A percentile compares a stretch with the other conserved stretches of the same genome.
These are phyloP conservation scores for Zalaria obscura DNA, from an alignment of 2,329 filamentous ascomycete species.

Conservation along the genomic window DNA sequence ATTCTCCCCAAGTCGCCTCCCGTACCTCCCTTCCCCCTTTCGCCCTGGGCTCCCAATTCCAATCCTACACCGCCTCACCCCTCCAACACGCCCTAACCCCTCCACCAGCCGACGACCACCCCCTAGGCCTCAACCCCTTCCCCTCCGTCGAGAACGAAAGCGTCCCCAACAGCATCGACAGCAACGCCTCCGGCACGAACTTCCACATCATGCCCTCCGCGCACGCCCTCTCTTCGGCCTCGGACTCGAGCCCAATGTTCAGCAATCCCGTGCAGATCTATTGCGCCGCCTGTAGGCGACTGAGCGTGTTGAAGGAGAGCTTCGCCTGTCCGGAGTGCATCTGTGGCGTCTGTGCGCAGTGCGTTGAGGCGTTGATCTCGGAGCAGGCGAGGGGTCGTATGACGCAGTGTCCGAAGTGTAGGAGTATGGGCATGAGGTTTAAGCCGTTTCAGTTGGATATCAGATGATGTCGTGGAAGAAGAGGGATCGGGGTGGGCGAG, in stretches of 20 bases:
- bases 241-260: slow-evolving; percentile 46
- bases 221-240: slow-evolving; percentile 34
- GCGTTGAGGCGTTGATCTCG: slow-evolving; percentile 65
- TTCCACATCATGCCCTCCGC: slow-evolving; percentile 40
- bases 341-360: slow-evolving; percentile 78
- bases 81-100: slow-evolving; percentile 84
- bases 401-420: slow-evolving; percentile 59
- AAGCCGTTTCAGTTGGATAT: slow-evolving; percentile 79
- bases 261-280: slow-evolving; percentile 60
- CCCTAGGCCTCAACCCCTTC: slow-evolving; percentile 50
- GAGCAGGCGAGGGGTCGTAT: slow-evolving; percentile 57
- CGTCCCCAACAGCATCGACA: slow-evolving; percentile 43
- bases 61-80: slow-evolving; percentile 74
- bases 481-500: too few species aligned
- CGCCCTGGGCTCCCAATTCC: slow-evolving; percentile 35
- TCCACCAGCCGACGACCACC: slow-evolving; percentile 34
- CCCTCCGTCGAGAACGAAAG: slow-evolving; percentile 59
- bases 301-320: slow-evolving; percentile 65
- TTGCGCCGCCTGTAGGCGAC: slow-evolving; percentile 71
- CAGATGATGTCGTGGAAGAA: slow-evolving; percentile 33
- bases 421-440: slow-evolving; percentile 58
- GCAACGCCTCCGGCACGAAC: slow-evolving; percentile 55
- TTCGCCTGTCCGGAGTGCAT: slow-evolving; percentile 96
- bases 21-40: slow-evolving; percentile 49
- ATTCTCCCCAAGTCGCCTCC: slow-evolving; percentile 36